A percentile compares a stretch with the other conserved stretches of the same genome.
Conservation (phyloP, 73 alveolate genomes). For the Tetrahymena thermophila region DNA sequence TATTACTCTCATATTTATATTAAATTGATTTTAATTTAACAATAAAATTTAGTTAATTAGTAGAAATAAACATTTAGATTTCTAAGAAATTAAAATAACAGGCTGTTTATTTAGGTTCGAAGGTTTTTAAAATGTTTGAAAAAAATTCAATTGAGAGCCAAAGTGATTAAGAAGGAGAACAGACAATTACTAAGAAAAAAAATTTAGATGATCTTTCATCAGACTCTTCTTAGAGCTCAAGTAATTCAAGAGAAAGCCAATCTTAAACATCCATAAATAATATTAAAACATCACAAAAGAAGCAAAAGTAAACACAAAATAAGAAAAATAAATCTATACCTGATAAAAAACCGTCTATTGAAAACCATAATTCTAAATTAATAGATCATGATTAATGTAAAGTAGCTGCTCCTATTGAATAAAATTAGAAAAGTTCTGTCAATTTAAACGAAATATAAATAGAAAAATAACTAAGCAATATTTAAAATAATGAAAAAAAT, state of each 20-base stretch:
- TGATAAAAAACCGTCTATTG: neutral
- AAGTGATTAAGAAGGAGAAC: neutral
- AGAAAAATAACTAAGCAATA: neutral
- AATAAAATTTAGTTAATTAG: neutral
- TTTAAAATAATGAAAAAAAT: neutral
- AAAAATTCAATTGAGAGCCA: neutral
- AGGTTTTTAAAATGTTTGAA: neutral
- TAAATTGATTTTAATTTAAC: too few relatives aligned
- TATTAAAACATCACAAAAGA: too few relatives aligned
- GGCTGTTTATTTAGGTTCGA: neutral
- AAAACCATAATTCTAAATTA: neutral
- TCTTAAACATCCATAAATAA: neutral
- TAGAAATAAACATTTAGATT: neutral
- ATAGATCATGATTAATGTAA: neutral
- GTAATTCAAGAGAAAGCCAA: neutral
- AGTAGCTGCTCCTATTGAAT: neutral
- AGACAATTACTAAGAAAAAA: neutral
- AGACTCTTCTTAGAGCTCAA: neutral
- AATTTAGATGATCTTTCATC: neutral
- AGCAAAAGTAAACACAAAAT: too few relatives aligned
- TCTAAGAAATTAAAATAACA: neutral
- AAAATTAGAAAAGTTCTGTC: neutral
- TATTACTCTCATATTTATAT: neutral
- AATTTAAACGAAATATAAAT: too few relatives aligned
- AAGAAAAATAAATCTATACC: too few relatives aligned